phyloP scores from a whole-genome alignment of 495 filamentous ascomycete species.

The Aspergillus sclerotioniger region DNA sequence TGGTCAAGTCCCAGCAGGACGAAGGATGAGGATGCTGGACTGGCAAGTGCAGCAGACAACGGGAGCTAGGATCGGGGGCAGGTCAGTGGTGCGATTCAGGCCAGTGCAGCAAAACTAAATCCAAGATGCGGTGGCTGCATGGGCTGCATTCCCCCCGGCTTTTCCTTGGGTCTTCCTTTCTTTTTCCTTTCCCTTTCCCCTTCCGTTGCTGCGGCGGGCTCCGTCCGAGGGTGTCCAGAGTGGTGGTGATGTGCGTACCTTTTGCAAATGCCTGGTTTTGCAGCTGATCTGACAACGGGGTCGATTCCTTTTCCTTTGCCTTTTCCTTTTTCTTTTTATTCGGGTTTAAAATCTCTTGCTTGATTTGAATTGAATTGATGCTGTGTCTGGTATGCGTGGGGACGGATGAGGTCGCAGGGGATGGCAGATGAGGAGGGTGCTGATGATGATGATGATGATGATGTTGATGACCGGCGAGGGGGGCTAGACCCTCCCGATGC shows the following conservation, averaged over 20 bases:
- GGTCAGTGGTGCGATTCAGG: constrained; percentile 18
- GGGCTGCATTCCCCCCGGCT: background rate
- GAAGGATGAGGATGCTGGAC: background rate
- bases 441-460: constrained; percentile 11
- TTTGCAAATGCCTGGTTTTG: background rate
- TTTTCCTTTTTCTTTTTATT: no score
- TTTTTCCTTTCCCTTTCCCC: background rate
- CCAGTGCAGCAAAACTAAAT: background rate
- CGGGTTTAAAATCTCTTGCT: background rate
- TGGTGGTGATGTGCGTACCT: background rate
- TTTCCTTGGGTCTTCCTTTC: background rate
- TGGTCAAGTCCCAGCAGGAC: no score
- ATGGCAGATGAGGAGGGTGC: background rate
- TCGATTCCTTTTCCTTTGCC: no score
- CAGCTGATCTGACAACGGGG: no score
- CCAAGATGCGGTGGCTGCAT: background rate
- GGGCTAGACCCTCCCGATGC: constrained; percentile 36
- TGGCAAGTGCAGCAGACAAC: constrained; percentile 4
- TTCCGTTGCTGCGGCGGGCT: background rate
- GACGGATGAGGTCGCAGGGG: no score
- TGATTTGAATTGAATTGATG: background rate
- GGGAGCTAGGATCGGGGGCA: constrained; percentile 17
- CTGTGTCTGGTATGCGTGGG: constrained; percentile 6
- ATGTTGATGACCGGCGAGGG: constrained; percentile 10
- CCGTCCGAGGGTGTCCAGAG: background rate